phyloP scores from a whole-genome alignment of 352 stramenopile species.

The Phytopythium ostracodes region DNA sequence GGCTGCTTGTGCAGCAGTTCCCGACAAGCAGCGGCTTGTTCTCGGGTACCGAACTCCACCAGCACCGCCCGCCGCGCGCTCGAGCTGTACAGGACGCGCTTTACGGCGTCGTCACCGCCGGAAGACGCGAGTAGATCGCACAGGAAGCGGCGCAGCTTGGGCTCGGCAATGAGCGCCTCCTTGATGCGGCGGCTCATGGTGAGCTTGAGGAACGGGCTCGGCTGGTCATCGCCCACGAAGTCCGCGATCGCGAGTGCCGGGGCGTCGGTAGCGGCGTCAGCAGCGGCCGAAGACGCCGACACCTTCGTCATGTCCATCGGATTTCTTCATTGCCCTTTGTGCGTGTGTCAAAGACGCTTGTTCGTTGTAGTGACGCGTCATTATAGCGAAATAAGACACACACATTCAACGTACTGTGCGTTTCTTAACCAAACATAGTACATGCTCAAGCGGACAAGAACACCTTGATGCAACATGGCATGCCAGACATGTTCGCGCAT shows the following conservation, averaged over 20 bases:
- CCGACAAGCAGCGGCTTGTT: constrained; percentile 21
- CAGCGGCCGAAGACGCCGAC: neutral
- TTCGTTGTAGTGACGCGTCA: neutral
- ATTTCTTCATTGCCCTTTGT: neutral
- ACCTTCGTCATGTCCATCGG: neutral
- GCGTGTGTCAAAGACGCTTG: neutral
- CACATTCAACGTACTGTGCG: neutral
- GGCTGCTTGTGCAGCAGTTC: constrained; percentile 54
- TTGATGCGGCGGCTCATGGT: constrained; percentile 72
- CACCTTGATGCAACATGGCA: too few relatives aligned
- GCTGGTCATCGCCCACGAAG: constrained; percentile 44
- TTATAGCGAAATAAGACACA: neutral
- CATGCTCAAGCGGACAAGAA: neutral
- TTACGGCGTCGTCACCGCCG: constrained; percentile 12
- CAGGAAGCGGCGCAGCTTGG: constrained; percentile 50
- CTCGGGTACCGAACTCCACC: constrained; percentile 22
- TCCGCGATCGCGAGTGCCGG: constrained; percentile 21
- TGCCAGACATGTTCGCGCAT: too few relatives aligned
- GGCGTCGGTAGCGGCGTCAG: neutral
- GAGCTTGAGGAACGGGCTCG: constrained; percentile 58
- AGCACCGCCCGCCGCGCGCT: constrained; percentile 51
- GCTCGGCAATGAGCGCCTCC: constrained; percentile 39
- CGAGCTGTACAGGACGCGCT: constrained; percentile 51
- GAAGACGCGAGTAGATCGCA: constrained; percentile 17
- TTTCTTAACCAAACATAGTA: neutral